Evolutionary conservation across 768 basidiomycete genomes (phyloP).

Genomic region (Rhizopogon vesiculosus): DNA sequence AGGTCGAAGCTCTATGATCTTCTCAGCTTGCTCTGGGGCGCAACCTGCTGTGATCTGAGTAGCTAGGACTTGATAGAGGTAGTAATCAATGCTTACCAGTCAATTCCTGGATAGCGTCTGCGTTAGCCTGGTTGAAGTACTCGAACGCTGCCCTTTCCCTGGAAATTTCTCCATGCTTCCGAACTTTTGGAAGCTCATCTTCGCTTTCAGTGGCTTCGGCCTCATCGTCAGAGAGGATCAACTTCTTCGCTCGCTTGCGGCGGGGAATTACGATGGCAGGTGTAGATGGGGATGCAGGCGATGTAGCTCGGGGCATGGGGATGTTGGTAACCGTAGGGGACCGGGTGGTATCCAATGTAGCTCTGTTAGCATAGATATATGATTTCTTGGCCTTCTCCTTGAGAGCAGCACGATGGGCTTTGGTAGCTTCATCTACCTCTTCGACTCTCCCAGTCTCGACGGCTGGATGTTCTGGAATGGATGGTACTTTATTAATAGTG

Average conservation of each 20-base stretch:
- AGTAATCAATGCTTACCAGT: constrained; percentile 47
- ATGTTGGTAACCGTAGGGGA: constrained; percentile 28
- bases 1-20: constrained; percentile 75
- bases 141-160: constrained; percentile 52
- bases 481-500: background rate
- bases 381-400: constrained; percentile 79
- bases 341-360: constrained; percentile 42
- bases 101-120: constrained; percentile 67
- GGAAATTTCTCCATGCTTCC: constrained; percentile 28
- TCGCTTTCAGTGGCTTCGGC: constrained; percentile 47
- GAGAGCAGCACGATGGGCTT: constrained; percentile 57
- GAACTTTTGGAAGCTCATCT: constrained; percentile 32
- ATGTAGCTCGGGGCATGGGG: constrained; percentile 29
- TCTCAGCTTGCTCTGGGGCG: constrained; percentile 71
- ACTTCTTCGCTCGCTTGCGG: constrained; percentile 51
- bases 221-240: constrained; percentile 68
- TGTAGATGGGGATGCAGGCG: constrained; percentile 34
- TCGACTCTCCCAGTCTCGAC: constrained; percentile 55
- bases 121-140: constrained; percentile 62
- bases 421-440: constrained; percentile 70
- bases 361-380: constrained; percentile 73
- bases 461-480: constrained; percentile 12
- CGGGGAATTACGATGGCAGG: constrained; percentile 36
- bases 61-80: background rate
- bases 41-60: constrained; percentile 50